These are phyloP conservation scores for Mortierella sp. DNA, from an alignment of 371 early-diverging fungal species.

Conservation along the genomic window DNA sequence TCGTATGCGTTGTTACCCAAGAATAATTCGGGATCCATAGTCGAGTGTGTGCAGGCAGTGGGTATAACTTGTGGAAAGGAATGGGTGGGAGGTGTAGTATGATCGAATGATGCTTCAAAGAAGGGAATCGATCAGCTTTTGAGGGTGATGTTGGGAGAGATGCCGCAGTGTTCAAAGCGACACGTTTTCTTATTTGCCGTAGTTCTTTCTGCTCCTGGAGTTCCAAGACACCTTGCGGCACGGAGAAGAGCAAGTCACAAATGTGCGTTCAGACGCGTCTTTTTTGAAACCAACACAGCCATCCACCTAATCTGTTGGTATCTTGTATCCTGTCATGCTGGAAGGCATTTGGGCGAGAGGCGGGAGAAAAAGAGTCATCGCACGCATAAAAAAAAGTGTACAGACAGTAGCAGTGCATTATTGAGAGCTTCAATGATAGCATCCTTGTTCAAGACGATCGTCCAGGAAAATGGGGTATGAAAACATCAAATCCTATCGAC, in stretches of 20 bases:
- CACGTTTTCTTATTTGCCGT: not conserved
- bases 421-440: not conserved
- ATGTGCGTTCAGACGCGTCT: not conserved
- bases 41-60: not conserved
- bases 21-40: slow-evolving; percentile 51
- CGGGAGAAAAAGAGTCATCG: too few relatives aligned
- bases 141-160: not conserved
- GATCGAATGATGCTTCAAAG: not conserved
- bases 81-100: not conserved
- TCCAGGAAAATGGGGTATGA: not conserved
- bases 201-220: not conserved
- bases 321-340: too few relatives aligned
- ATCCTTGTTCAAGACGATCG: not conserved
- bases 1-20: slow-evolving; percentile 20
- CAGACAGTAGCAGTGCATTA: too few relatives aligned
- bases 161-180: not conserved
- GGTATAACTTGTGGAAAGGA: not conserved
- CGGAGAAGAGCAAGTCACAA: not conserved
- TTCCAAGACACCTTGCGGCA: slow-evolving; percentile 7
- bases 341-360: too few relatives aligned
- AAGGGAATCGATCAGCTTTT: not conserved
- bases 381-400: too few relatives aligned
- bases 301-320: too few relatives aligned
- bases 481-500: not conserved
- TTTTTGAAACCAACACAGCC: too few relatives aligned